phyloP scores from a whole-genome alignment of 371 early-diverging fungal genomes.

The Zychaea mexicana region DNA sequence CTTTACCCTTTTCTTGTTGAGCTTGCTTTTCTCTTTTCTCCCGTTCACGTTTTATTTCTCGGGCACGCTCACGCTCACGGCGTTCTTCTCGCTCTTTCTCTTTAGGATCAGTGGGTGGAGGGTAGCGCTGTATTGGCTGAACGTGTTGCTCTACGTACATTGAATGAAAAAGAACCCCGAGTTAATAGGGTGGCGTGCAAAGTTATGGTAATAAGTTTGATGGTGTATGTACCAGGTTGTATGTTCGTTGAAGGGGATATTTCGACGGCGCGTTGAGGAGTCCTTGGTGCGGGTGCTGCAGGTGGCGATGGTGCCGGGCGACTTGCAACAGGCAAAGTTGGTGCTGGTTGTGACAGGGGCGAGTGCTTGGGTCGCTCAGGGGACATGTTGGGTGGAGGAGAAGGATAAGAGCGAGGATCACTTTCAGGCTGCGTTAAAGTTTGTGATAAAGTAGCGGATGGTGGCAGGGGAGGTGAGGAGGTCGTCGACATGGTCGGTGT shows the following conservation, averaged over 20 bases:
- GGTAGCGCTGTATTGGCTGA: neutral
- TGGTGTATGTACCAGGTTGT: conserved; percentile 1
- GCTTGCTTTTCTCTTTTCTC: conserved; percentile 41
- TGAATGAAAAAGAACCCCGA: neutral
- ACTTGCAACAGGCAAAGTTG: neutral
- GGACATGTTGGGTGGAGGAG: neutral
- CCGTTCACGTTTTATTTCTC: conserved; percentile 39
- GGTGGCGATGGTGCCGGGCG: neutral
- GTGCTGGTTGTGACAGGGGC: neutral
- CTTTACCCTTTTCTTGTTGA: conserved; percentile 31
- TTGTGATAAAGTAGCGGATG: neutral
- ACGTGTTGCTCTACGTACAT: neutral
- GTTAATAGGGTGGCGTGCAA: too few species aligned
- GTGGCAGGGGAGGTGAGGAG: neutral
- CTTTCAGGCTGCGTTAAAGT: neutral
- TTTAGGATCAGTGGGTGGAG: neutral
- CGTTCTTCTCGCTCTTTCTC: conserved; percentile 29
- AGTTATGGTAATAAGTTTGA: too few species aligned
- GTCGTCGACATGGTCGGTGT: neutral
- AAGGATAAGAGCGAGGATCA: conserved; percentile 5
- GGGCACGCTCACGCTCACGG: conserved; percentile 32
- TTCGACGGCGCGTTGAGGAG: conserved; percentile 1
- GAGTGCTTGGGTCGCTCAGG: neutral
- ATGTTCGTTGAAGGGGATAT: neutral
- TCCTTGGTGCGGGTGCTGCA: neutral